A percentile compares a stretch with the other conserved stretches of the same genome.
Conservation (phyloP, 2,329 filamentous ascomycete genomes). For the Neonectria hederae region DNA sequence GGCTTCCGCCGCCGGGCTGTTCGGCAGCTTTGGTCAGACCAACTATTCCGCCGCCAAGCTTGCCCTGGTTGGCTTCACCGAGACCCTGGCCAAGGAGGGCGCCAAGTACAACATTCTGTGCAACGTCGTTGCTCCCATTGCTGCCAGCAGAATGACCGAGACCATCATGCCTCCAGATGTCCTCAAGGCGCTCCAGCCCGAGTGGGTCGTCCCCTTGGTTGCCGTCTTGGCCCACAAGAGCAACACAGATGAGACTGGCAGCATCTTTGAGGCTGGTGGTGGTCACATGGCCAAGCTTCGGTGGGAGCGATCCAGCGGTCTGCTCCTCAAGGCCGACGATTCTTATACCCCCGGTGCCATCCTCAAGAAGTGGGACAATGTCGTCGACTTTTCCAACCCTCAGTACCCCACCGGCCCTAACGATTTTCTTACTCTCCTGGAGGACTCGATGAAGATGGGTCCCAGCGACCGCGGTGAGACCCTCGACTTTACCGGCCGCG, state of each 20-base stretch:
- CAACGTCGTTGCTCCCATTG: conserved; percentile 94
- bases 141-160: conserved; percentile 93
- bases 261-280: conserved; percentile 93
- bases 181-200: conserved; percentile 84
- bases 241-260: conserved; percentile 83
- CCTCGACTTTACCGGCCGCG: conserved; percentile 83
- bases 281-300: conserved; percentile 92
- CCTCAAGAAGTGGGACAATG: conserved; percentile 87
- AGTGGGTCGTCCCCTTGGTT: conserved; percentile 95
- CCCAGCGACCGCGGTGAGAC: conserved; percentile 77
- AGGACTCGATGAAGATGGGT: conserved; percentile 82
- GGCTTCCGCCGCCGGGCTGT: conserved; percentile 92
- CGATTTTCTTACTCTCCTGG: conserved; percentile 87
- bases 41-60: conserved; percentile 99
- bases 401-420: conserved; percentile 86
- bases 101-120: conserved; percentile 96
- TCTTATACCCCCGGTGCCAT: conserved; percentile 89
- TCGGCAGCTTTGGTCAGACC: conserved; percentile 93
- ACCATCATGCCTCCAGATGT: conserved; percentile 97
- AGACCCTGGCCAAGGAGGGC: conserved; percentile 97
- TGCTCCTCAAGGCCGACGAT: conserved; percentile 87
- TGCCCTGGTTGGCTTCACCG: conserved; percentile 94
- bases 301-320: conserved; percentile 93
- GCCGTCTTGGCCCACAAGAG: conserved; percentile 87
- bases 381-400: conserved; percentile 83